Conservation (phyloP, 2,329 filamentous ascomycete species). For the Botryotinia calthae region DNA sequence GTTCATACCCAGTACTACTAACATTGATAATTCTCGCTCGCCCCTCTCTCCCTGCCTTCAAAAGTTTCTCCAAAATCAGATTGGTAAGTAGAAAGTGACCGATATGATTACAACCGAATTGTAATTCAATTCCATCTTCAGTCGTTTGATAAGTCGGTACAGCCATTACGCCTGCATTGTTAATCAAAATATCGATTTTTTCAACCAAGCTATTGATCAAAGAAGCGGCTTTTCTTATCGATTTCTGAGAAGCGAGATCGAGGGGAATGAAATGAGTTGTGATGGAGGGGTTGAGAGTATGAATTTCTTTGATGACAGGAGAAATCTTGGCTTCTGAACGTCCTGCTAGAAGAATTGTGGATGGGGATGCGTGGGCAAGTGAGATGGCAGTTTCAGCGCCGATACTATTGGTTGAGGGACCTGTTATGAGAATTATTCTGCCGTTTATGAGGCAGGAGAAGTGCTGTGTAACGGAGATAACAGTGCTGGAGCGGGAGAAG, state of each 20-base stretch:
- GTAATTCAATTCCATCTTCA: constrained; percentile 49
- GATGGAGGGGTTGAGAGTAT: constrained; percentile 22
- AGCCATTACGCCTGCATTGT: constrained; percentile 46
- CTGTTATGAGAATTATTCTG: constrained; percentile 26
- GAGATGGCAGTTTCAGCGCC: constrained; percentile 27
- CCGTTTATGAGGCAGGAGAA: background rate
- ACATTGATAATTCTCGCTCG: constrained; percentile 29
- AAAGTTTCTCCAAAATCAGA: constrained; percentile 40
- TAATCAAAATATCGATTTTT: constrained; percentile 44
- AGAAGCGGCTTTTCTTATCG: constrained; percentile 23
- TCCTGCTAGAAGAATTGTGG: constrained; percentile 26
- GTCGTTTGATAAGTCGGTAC: constrained; percentile 31
- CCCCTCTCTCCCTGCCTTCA: background rate
- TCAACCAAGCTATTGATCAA: constrained; percentile 39
- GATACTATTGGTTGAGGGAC: constrained; percentile 25
- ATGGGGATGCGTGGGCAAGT: constrained; percentile 30
- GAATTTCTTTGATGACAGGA: constrained; percentile 27
- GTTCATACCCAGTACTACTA: constrained; percentile 40
- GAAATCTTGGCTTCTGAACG: constrained; percentile 28
- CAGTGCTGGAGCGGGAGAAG: constrained; percentile 4
- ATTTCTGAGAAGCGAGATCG: constrained; percentile 42
- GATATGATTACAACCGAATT: constrained; percentile 54
- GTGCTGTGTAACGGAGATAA: background rate
- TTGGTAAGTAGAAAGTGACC: constrained; percentile 54
- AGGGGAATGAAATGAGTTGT: constrained; percentile 22